Conservation (phyloP, 2,329 filamentous ascomycete genomes). For the Fusarium drepaniforme region DNA sequence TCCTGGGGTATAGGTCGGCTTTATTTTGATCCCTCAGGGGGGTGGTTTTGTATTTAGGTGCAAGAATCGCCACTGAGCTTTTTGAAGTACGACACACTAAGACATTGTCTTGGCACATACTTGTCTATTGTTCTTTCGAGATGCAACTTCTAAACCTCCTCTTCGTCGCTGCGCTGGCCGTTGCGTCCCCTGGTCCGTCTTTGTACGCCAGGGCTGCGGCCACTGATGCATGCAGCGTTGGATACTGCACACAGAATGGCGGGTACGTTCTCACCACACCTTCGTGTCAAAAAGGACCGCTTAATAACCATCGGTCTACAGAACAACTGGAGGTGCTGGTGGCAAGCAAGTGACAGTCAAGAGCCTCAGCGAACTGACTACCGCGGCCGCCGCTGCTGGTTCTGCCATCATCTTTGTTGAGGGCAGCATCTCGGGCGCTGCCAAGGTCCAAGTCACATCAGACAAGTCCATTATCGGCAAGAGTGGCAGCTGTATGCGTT, state of each 20-base stretch:
- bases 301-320: not conserved
- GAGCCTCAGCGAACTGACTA: conserved; percentile 25
- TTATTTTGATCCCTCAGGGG: not conserved
- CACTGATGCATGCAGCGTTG: conserved; percentile 26
- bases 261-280: conserved; percentile 12
- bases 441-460: conserved; percentile 39
- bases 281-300: too few relatives aligned
- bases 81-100: not conserved
- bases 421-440: conserved; percentile 37
- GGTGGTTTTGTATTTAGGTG: conserved; percentile 7
- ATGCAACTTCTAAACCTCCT: conserved; percentile 15
- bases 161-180: conserved; percentile 2
- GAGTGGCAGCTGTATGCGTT: conserved; percentile 33
- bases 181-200: conserved; percentile 13
- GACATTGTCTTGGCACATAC: not conserved
- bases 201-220: conserved; percentile 24
- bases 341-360: conserved; percentile 31
- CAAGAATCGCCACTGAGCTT: not conserved
- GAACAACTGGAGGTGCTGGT: conserved; percentile 33
- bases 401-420: conserved; percentile 34
- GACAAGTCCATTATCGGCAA: conserved; percentile 42
- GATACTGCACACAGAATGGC: conserved; percentile 40
- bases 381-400: conserved; percentile 27
- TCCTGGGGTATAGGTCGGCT: not conserved
- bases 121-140: not conserved